Percentiles rank a stretch among this genome's conserved stretches.
phyloP scores from a whole-genome alignment of 352 stramenopile genomes.

The Nothophytophthora sp. region DNA sequence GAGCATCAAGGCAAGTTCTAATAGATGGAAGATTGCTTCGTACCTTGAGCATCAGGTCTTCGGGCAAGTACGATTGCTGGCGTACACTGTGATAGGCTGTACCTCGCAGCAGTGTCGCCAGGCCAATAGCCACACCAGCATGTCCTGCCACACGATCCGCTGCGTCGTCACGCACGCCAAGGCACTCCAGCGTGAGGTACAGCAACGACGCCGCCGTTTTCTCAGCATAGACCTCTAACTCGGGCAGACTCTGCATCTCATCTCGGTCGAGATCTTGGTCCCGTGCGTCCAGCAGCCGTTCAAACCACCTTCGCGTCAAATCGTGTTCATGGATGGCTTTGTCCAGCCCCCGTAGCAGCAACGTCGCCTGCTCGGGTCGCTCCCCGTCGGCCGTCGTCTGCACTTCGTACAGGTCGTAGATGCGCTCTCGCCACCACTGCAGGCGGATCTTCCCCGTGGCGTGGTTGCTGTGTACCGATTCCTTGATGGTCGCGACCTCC shows the following conservation, averaged over 20 bases:
- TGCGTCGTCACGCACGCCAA: constrained; percentile 70
- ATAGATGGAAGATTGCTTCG: neutral
- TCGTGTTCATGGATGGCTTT: constrained; percentile 66
- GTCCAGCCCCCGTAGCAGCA: constrained; percentile 69
- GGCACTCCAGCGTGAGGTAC: constrained; percentile 89
- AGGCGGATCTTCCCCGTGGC: constrained; percentile 89
- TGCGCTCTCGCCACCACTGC: constrained; percentile 92
- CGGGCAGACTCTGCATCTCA: constrained; percentile 60
- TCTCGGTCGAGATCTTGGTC: constrained; percentile 87
- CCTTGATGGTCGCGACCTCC: constrained; percentile 90
- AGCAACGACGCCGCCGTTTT: constrained; percentile 89
- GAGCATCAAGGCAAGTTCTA: neutral
- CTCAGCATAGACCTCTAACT: constrained; percentile 88
- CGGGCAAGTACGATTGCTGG: constrained; percentile 80
- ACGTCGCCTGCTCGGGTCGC: constrained; percentile 39
- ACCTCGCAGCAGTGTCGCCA: constrained; percentile 82
- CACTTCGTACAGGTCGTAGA: constrained; percentile 67
- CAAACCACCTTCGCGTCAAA: constrained; percentile 91
- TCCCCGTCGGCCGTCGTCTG: constrained; percentile 25
- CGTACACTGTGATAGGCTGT: constrained; percentile 67
- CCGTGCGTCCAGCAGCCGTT: constrained; percentile 89
- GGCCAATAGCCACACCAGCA: constrained; percentile 82
- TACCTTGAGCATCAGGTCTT: constrained; percentile 81
- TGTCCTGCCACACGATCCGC: constrained; percentile 84
- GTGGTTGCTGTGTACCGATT: constrained; percentile 84